Conservation (phyloP, 1,139 yeast genomes). For the Yamadazyma spencermartinsiae region DNA sequence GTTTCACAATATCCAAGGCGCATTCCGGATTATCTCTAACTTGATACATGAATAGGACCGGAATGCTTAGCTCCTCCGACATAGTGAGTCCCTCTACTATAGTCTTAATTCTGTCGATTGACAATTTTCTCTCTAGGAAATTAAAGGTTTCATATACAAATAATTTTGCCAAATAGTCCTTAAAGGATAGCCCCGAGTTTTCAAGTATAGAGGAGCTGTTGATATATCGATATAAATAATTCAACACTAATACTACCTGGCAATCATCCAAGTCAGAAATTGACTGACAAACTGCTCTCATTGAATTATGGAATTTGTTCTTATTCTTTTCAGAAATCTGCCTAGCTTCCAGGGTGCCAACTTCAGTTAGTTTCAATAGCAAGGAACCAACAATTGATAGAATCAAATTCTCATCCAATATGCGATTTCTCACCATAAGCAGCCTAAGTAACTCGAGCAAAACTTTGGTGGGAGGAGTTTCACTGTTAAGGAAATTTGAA, state of each 20-base stretch:
- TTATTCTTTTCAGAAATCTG: conserved; percentile 12
- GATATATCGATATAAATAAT: conserved; percentile 1
- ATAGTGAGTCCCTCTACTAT: conserved; percentile 1
- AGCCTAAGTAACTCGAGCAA: conserved; percentile 25
- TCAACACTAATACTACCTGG: conserved; percentile 9
- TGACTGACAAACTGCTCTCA: conserved; percentile 33
- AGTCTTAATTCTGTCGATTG: not conserved
- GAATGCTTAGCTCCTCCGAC: not conserved
- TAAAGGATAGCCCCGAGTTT: conserved; percentile 1
- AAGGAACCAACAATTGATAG: conserved; percentile 15
- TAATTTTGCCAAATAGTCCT: conserved; percentile 5
- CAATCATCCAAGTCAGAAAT: conserved; percentile 24
- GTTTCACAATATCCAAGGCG: conserved; percentile 6
- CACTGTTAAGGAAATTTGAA: conserved; percentile 5
- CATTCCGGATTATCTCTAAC: conserved; percentile 6
- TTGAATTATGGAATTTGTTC: conserved; percentile 25
- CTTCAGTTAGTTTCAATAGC: conserved; percentile 9
- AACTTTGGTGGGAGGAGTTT: conserved; percentile 14
- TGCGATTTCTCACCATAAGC: conserved; percentile 17
- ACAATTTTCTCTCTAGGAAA: conserved; percentile 9
- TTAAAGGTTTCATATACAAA: conserved; percentile 7
- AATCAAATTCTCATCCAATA: conserved; percentile 16
- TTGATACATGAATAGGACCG: conserved; percentile 3
- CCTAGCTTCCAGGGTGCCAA: not conserved
- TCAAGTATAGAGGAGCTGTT: not conserved